Percentiles rank a stretch among this genome's conserved stretches.
Conservation (phyloP, 495 filamentous ascomycete species). For the Apiosordaria backusii region DNA sequence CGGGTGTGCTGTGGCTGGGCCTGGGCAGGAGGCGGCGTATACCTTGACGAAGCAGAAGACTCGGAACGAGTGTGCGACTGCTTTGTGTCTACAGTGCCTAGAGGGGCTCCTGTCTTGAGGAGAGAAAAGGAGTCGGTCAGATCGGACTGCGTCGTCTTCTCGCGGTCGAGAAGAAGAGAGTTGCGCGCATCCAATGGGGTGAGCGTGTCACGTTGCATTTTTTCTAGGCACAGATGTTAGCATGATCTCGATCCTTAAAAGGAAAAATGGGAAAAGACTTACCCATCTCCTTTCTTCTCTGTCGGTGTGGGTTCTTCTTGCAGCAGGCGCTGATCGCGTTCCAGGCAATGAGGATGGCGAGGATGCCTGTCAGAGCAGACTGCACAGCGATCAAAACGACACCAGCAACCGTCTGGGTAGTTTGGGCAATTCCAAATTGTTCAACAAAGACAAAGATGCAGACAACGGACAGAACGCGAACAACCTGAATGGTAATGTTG, state of each 20-base stretch:
- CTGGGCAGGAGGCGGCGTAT: background rate
- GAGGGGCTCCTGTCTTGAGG: conserved; percentile 24
- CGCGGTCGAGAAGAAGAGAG: conserved; percentile 67
- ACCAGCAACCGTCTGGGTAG: conserved; percentile 89
- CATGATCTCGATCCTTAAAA: background rate
- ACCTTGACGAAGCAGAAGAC: background rate
- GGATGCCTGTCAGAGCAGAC: conserved; percentile 71
- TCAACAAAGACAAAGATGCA: conserved; percentile 94
- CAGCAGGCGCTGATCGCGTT: conserved; percentile 81
- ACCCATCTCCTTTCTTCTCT: conserved; percentile 80
- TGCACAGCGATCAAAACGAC: conserved; percentile 88
- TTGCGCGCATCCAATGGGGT: conserved; percentile 89
- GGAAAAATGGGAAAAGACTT: conserved; percentile 38
- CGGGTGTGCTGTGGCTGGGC: background rate
- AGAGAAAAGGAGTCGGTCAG: conserved; percentile 32
- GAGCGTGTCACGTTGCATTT: conserved; percentile 75
- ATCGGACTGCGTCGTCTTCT: conserved; percentile 25
- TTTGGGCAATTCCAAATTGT: conserved; percentile 83
- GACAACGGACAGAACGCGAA: conserved; percentile 85
- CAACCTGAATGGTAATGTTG: conserved; percentile 89
- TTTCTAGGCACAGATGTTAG: conserved; percentile 54
- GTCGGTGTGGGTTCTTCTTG: conserved; percentile 85
- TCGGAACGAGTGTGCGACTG: background rate
- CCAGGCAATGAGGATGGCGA: conserved; percentile 86
- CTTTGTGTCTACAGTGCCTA: background rate